Base-by-base conservation (phyloP, 306 rosid genomes). In the Datisca glomerata region DNA sequence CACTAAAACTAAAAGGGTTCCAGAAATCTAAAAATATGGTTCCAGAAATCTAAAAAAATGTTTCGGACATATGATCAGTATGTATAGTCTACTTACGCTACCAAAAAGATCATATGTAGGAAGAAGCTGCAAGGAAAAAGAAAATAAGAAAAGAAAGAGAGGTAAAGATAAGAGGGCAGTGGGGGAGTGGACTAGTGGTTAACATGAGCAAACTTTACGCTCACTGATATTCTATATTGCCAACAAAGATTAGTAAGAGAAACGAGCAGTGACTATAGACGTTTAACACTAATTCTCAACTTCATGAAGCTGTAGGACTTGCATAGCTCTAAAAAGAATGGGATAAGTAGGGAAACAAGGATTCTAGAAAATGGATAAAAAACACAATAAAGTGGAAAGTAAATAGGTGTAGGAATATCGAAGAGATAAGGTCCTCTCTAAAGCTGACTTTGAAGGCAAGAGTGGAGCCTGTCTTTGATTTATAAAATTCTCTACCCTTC, bases 371-470 rank as follows among this genome's bases (percentile, higher is more conserved):
- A n/a, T n/a, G n/a, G n/a, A n/a, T n/a, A n/a, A n/a, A n/a, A n/a
- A n/a, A n/a, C n/a, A n/a, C n/a, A 49, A 14, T 9, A 8, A 43
- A 21, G 28, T 3, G 38, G 52, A 25, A 18, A 17, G 46, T 21
- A 32, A 45, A 52, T 27, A 21, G 14, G 24, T n/a, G n/a, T n/a
- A n/a, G 41, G 29, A 24, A 25, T 11, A 21, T 23, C 56, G 17
- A 55, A 20, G 19, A 32, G 25, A 54, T 9, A 60, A 16, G 27
- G 59, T 69, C 76, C 96, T 89, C 83, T 89, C 97, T 74, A 56
- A 89, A 89, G 71, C 63, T 63, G 79, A 89, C 97, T 89, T 89
- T 89, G 91, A 66, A 70, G 63, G 97, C 81, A 64, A 83, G 71
- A 15, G 83, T 59, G 18, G 86, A 89, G 60, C 95, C 97, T 12